Conservation (phyloP, 192 early-diverging fungal species). For the Pecoramyces ruminantium region DNA sequence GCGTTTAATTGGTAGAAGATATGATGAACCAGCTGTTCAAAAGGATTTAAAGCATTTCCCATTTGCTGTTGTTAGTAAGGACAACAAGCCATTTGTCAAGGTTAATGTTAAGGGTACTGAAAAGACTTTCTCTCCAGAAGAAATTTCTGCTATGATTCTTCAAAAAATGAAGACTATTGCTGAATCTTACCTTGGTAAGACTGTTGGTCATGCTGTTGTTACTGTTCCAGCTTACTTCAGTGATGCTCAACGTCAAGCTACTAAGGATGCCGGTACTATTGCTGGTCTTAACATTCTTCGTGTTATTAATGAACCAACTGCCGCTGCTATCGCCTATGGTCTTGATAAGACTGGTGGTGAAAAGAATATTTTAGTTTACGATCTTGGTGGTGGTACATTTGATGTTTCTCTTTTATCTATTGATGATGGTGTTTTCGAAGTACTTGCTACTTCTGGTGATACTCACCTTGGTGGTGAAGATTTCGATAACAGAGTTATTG, state of each 20-base stretch:
- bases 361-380: constrained; percentile 86
- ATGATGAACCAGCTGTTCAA: constrained; percentile 78
- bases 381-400: constrained; percentile 95
- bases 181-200: constrained; percentile 67
- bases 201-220: constrained; percentile 81
- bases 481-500: constrained; percentile 89
- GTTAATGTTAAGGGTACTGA: constrained; percentile 71
- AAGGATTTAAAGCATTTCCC: constrained; percentile 89
- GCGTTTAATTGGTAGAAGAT: constrained; percentile 79
- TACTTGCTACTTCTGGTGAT: constrained; percentile 89
- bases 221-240: constrained; percentile 97
- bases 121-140: constrained; percentile 80
- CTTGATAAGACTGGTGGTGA: constrained; percentile 80
- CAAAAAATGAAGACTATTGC: constrained; percentile 89
- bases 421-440: constrained; percentile 91
- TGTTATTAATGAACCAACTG: constrained; percentile 87
- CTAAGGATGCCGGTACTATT: constrained; percentile 77
- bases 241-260: constrained; percentile 89
- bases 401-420: constrained; percentile 95
- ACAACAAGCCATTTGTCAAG: constrained; percentile 65
- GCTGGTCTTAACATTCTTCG: constrained; percentile 68
- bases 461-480: constrained; percentile 85
- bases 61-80: constrained; percentile 71
- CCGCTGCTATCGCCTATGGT: constrained; percentile 91
- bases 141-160: constrained; percentile 95